Evolutionary conservation across 2,329 filamentous ascomycete species (phyloP).

Genomic region (Myriosclerotinia scirpicola): DNA sequence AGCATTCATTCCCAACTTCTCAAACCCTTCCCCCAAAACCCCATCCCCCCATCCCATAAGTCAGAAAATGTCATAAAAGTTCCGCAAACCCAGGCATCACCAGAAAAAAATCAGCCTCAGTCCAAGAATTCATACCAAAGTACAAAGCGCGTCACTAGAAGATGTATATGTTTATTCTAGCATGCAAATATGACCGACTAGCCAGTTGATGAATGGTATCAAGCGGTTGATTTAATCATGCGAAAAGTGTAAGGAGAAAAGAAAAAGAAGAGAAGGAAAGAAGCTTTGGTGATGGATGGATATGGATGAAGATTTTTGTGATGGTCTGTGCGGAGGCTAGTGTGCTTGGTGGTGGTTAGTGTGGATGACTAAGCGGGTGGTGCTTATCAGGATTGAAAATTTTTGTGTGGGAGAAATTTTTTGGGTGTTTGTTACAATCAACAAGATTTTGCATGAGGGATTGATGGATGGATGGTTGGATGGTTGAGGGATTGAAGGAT

Average conservation of each 20-base stretch:
- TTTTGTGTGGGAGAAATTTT: neutral
- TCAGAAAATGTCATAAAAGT: slow-evolving; percentile 20
- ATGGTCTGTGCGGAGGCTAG: slow-evolving; percentile 6
- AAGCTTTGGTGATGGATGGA: too few relatives aligned
- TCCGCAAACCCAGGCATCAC: slow-evolving; percentile 21
- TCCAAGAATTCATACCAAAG: neutral
- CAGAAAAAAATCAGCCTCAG: neutral
- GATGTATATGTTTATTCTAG: slow-evolving; percentile 30
- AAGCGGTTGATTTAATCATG: slow-evolving; percentile 39
- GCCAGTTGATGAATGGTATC: slow-evolving; percentile 34
- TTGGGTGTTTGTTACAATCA: neutral
- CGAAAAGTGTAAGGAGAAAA: slow-evolving; percentile 30
- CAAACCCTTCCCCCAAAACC: neutral
- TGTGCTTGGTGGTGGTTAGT: neutral
- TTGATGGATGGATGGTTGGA: too few relatives aligned
- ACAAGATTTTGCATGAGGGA: neutral
- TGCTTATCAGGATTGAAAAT: neutral
- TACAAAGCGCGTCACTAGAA: slow-evolving; percentile 10
- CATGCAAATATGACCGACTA: slow-evolving; percentile 39
- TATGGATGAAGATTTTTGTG: too few relatives aligned
- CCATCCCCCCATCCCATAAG: too few relatives aligned
- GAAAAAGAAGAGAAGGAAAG: neutral
- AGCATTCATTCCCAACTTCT: too few relatives aligned
- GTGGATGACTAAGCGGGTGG: slow-evolving; percentile 8
- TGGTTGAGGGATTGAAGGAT: too few relatives aligned